phyloP scores from a whole-genome alignment of 306 rosid species.

The Vicia villosa region DNA sequence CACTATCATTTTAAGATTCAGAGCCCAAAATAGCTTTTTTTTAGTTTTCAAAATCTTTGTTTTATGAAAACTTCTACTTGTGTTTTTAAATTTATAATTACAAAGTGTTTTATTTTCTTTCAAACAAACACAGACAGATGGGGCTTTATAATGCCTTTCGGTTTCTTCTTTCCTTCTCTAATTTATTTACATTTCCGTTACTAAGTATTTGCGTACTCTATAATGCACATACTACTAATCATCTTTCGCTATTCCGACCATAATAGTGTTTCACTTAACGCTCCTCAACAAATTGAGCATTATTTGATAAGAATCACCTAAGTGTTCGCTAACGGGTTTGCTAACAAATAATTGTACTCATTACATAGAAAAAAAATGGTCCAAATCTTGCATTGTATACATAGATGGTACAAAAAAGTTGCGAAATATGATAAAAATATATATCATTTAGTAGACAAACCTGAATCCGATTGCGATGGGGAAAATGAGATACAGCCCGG shows the following conservation, averaged over 20 bases:
- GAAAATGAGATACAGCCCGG: conserved; percentile 74
- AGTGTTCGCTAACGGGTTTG: not conserved
- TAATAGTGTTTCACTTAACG: conserved; percentile 6
- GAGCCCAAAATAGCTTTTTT: not conserved
- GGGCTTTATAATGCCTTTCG: not conserved
- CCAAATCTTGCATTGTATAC: conserved; percentile 12
- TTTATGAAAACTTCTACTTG: not conserved
- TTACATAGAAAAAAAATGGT: not conserved
- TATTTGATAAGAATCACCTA: not conserved
- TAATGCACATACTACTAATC: conserved; percentile 17
- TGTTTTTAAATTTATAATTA: not conserved
- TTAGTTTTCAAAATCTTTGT: not conserved
- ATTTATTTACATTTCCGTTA: conserved; percentile 22
- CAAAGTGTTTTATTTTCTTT: not conserved
- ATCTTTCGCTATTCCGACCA: conserved; percentile 4
- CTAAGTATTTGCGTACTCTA: not conserved
- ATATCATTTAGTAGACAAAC: conserved; percentile 44
- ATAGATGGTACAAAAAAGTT: not conserved
- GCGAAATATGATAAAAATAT: conserved; percentile 6
- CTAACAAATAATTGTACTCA: conserved; percentile 29
- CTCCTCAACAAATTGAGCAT: conserved; percentile 8
- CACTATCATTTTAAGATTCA: not conserved
- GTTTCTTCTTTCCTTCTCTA: conserved; percentile 26
- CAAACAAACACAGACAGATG: not conserved
- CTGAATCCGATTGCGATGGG: conserved; percentile 99